phyloP scores from a whole-genome alignment of 352 stramenopile species.

The Globisporangium viniferum region DNA sequence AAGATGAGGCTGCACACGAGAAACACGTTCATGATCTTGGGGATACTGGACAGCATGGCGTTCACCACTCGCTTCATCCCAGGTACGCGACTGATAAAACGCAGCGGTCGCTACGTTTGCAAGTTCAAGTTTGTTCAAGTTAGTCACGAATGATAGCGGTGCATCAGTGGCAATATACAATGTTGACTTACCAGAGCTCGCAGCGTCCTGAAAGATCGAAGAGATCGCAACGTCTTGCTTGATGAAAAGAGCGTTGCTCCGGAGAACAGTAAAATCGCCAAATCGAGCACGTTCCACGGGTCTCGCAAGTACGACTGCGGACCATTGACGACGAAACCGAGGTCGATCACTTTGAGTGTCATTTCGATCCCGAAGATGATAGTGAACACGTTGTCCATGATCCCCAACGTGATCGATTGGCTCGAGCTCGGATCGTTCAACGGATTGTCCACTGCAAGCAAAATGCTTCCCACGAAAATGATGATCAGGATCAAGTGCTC shows the following conservation, averaged over 20 bases:
- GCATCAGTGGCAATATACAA: not conserved
- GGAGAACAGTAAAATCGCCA: constrained; percentile 56
- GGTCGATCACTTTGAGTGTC: constrained; percentile 68
- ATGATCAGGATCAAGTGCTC: constrained; percentile 58
- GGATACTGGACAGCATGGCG: constrained; percentile 67
- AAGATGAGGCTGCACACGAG: constrained; percentile 88
- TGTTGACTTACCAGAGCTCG: constrained; percentile 46
- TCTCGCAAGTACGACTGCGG: constrained; percentile 56
- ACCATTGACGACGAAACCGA: constrained; percentile 57
- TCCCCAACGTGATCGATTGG: constrained; percentile 24
- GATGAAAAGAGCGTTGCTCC: constrained; percentile 38
- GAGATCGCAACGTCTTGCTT: constrained; percentile 36
- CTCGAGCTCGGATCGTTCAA: constrained; percentile 39
- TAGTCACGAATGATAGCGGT: not conserved
- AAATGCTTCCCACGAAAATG: constrained; percentile 61
- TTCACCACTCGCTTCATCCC: constrained; percentile 81
- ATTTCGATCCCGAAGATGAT: constrained; percentile 69
- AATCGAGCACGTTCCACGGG: constrained; percentile 79
- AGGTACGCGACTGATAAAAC: constrained; percentile 61
- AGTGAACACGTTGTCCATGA: constrained; percentile 52
- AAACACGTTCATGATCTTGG: constrained; percentile 71
- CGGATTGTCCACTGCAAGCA: constrained; percentile 65
- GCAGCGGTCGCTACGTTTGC: constrained; percentile 39
- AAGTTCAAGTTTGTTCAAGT: not conserved
- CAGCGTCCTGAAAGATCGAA: constrained; percentile 65